Base-by-base conservation (phyloP, 2,329 filamentous ascomycete species). In the Colletotrichum sp. region DNA sequence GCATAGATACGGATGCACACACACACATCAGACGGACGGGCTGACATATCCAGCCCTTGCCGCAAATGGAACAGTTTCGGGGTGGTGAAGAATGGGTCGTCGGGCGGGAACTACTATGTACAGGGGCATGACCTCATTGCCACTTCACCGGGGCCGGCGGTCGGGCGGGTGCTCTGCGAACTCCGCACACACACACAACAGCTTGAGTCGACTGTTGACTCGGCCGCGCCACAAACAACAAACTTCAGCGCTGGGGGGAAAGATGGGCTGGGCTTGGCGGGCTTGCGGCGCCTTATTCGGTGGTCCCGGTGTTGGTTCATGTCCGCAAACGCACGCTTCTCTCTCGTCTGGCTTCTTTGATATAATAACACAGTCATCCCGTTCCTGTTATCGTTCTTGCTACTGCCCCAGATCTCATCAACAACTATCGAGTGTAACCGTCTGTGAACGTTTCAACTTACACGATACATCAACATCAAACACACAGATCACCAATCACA, bases 51-150 rank as follows among this genome's bases (percentile, higher is more conserved):
- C 51, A 13, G 55, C 18, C 57, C 31, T 59, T 15, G 6, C 54
- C 18, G 29, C 57, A 59, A 38, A 33, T 33, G 29, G 38, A 31
- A 15, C 27, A 54, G 29, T 65, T 38, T 65, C 61, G 54, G 61
- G 31, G n/a, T 51, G 43, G 11, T 51, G 24, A 29, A 43, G 21
- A 16, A 27, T 5, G 24, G 11, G 6, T 8, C 24, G 38, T 61
- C 16, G 31, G 31, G 34, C 38, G 33, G 47, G 33, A 34, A 18
- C 57, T 38, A 57, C 24, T 5, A 27, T 27, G 24, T 27, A 27
- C 68, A 73, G 34, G 71, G 55, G 43, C 27, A 38, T 71, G 62
- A 71, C 68, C 68, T 73, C 68, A 71, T 66, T 11, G 67, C 61
- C 71, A 62, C 31, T 34, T 51, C n/a, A 51, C 43, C 43, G 43